Evolutionary conservation across 352 stramenopile species (phyloP), one percentile per base, ranked within the genome.

Genomic region (Phytophthora constricta): DNA sequence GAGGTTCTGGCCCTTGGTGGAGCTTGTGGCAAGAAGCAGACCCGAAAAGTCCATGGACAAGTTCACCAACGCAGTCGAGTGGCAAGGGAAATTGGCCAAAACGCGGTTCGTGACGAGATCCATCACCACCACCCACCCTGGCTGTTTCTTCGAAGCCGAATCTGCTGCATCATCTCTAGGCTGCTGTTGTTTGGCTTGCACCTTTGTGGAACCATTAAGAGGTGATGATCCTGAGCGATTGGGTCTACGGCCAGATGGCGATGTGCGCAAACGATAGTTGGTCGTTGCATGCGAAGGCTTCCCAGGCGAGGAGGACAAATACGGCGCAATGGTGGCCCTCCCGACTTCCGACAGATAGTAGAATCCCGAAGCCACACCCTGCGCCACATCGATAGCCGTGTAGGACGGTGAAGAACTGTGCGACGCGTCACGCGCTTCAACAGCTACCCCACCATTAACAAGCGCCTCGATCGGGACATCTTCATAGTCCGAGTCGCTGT

Each of bases 301-400:
- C 45, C 79, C 77, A 51, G 86, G 86, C 3, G 86, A 91, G 9
- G 86, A 90, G 8, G 82, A 81, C 19, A 94, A 53, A 50, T 92
- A 94, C 37, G 86, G 86, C 19, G 84, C 85, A 37, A 95, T 87
- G 23, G 84, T 91, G 16, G 77, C 74, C 20, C 77, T 71, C 1
- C 80, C 77, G n/a, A 90, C 71, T 52, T 95, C 83, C 19, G 84
- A 91, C 14, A 96, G 65, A 48, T 90, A 96, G 70, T 96, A 97
- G 17, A 97, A 66, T 3, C 87, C 86, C 0, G 86, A 95, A 1
- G 89, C 89, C n/a, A 97, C 82, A 56, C 93, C 93, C 73, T 97
- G 89, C 5, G 89, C 89, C 7, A 95, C 85, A 58, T 95, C 85
- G 27, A 94, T 90, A 7, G 84, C 86, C 17, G 81, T 86, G 65